phyloP scores from a whole-genome alignment of 345 rosid genomes.

The Sisymbrium altissimum region DNA sequence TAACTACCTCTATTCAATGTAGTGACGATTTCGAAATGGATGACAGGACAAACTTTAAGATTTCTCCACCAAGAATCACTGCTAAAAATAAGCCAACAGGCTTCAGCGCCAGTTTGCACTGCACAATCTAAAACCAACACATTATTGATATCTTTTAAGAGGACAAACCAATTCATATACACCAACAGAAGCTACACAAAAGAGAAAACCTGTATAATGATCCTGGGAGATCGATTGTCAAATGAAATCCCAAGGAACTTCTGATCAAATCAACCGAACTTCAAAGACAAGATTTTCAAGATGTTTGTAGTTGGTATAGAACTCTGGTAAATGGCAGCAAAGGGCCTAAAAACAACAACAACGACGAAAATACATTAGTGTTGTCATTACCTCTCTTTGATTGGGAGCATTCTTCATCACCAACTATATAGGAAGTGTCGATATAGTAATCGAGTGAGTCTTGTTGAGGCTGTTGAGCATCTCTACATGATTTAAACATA shows the following conservation, averaged over 20 bases:
- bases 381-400: constrained; percentile 65
- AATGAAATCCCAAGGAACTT: constrained; percentile 92
- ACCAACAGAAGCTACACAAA: neutral
- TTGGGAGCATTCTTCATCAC: constrained; percentile 90
- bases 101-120: constrained; percentile 92
- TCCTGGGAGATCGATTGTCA: constrained; percentile 99
- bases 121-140: constrained; percentile 38
- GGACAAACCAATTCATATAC: neutral
- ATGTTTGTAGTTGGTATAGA: neutral
- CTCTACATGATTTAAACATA: constrained; percentile 66
- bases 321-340: neutral
- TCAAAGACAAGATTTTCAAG: constrained; percentile 29
- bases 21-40: neutral
- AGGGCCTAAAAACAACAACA: neutral
- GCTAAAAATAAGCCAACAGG: constrained; percentile 98
- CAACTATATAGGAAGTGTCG: constrained; percentile 67
- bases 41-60: constrained; percentile 62
- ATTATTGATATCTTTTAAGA: constrained; percentile 23
- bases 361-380: neutral
- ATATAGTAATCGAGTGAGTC: constrained; percentile 37
- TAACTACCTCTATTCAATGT: too few relatives aligned
- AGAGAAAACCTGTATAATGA: constrained; percentile 78
- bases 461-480: constrained; percentile 39
- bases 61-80: constrained; percentile 99
- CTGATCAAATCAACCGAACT: constrained; percentile 86